phyloP scores from a whole-genome alignment of 345 rosid species.

The Melaleuca alternifolia region DNA sequence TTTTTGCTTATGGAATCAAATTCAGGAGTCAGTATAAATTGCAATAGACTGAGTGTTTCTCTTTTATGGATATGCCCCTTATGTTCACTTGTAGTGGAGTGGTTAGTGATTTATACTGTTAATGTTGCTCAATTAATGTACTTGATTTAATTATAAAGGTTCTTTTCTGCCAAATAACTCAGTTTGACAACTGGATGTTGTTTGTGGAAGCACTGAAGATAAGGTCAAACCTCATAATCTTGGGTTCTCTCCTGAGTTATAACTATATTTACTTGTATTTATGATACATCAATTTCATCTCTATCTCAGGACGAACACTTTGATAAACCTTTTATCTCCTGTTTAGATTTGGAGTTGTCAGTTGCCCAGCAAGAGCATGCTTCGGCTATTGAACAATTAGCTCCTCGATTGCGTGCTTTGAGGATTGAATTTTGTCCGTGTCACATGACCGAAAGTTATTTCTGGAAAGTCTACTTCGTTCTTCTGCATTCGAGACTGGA shows the following conservation, averaged over 20 bases:
- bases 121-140: background rate
- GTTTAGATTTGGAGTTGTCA: constrained; percentile 71
- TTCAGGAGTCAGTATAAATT: background rate
- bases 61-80: background rate
- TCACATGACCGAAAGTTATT: constrained; percentile 81
- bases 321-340: background rate
- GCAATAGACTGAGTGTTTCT: background rate
- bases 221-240: background rate
- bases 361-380: constrained; percentile 77
- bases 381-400: constrained; percentile 57
- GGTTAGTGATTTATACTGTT: background rate
- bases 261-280: background rate
- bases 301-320: background rate
- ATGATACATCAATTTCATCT: background rate
- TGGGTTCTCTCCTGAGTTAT: background rate
- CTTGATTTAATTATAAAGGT: background rate
- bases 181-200: background rate
- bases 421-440: constrained; percentile 88
- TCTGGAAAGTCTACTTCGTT: constrained; percentile 98
- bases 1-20: background rate
- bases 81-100: background rate
- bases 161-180: background rate
- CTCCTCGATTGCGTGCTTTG: constrained; percentile 65
- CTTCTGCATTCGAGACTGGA: constrained; percentile 82
- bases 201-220: background rate